Conservation (phyloP, 208 protist species). For the Endotrypanum monterogeii region DNA sequence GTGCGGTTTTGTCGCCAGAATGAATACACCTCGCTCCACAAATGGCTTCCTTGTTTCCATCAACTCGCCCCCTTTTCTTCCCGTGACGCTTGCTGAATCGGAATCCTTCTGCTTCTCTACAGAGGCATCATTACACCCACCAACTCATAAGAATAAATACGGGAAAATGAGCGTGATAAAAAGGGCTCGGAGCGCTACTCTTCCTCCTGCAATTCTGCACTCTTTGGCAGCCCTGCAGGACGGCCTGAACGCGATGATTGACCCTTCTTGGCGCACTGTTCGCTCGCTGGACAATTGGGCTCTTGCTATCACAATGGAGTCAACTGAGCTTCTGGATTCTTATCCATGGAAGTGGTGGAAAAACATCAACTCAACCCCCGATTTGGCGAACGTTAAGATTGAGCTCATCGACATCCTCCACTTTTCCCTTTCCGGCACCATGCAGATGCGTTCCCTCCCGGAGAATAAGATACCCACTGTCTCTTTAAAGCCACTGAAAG, state of each 20-base stretch:
- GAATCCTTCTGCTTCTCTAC: too few species aligned
- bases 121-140: neutral
- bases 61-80: neutral
- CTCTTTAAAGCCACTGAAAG: slow-evolving; percentile 25
- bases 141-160: neutral
- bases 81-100: neutral
- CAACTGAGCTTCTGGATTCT: slow-evolving; percentile 86
- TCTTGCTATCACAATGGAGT: slow-evolving; percentile 91
- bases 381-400: slow-evolving; percentile 89
- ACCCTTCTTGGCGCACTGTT: slow-evolving; percentile 65
- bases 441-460: slow-evolving; percentile 53
- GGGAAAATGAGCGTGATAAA: slow-evolving; percentile 42
- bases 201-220: slow-evolving; percentile 49
- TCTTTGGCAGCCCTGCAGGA: slow-evolving; percentile 81
- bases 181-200: slow-evolving; percentile 25
- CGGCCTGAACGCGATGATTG: slow-evolving; percentile 81
- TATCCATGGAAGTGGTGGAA: slow-evolving; percentile 96
- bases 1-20: too few species aligned
- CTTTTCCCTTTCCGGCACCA: slow-evolving; percentile 88
- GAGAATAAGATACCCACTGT: slow-evolving; percentile 30
- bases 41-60: neutral
- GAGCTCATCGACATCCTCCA: slow-evolving; percentile 92
- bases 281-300: slow-evolving; percentile 83
- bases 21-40: neutral
- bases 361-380: slow-evolving; percentile 70